Conservation (phyloP, 2,329 filamentous ascomycete species). For the Pestalotiopsis sp. region DNA sequence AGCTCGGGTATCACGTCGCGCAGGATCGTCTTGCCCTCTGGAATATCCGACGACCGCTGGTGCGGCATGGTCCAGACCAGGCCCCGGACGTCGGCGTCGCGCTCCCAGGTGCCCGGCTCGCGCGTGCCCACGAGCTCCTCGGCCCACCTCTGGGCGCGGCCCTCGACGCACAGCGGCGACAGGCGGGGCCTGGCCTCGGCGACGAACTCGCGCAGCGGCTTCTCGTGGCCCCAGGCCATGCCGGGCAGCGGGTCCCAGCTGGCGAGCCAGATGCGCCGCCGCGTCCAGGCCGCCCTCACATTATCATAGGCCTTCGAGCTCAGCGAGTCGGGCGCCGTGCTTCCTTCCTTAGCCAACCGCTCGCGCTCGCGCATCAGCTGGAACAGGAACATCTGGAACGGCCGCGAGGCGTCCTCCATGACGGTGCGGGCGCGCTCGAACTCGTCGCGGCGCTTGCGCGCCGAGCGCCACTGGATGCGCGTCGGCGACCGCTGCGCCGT, state of each 20-base stretch:
- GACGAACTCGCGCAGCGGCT: constrained; percentile 2
- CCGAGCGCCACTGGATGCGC: background rate
- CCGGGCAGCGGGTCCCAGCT: constrained; percentile 4
- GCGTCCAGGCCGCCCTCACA: background rate
- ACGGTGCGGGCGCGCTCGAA: background rate
- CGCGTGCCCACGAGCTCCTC: background rate
- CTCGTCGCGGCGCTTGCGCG: background rate
- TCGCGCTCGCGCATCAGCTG: background rate
- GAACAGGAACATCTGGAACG: background rate
- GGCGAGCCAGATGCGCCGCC: background rate
- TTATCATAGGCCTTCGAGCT: background rate
- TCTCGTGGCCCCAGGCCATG: constrained; percentile 6
- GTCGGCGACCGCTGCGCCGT: background rate
- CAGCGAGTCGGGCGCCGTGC: background rate
- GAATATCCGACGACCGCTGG: background rate
- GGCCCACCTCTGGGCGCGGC: background rate
- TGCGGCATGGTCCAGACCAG: background rate
- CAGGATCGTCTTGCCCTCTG: background rate
- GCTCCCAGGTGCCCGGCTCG: constrained; percentile 5
- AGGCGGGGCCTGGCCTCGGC: background rate
- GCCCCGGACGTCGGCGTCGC: background rate
- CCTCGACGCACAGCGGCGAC: background rate
- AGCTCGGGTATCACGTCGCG: background rate
- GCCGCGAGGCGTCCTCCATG: background rate
- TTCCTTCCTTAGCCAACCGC: background rate